Percentiles rank a stretch among this genome's conserved stretches.
These are phyloP conservation scores for Penicillium freii DNA, from an alignment of 2,329 filamentous ascomycete genomes.

Conservation along the genomic window DNA sequence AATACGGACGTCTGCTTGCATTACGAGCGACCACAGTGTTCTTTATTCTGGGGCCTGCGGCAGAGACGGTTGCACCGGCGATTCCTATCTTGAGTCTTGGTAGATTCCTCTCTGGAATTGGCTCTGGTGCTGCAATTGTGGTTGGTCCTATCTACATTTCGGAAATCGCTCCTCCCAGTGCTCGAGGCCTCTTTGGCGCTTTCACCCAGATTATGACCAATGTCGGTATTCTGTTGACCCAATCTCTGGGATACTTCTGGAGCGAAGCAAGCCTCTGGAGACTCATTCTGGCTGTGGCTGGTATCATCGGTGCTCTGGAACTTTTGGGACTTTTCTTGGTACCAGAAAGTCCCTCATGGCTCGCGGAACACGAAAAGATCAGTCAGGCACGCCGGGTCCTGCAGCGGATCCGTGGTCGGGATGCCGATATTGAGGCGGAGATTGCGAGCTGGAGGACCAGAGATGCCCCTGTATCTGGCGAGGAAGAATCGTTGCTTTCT, in stretches of 20 bases:
- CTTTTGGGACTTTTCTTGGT: constrained; percentile 69
- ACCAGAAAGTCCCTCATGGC: constrained; percentile 84
- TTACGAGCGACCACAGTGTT: constrained; percentile 76
- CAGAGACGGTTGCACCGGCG: constrained; percentile 69
- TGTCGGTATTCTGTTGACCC: constrained; percentile 78
- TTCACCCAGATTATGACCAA: constrained; percentile 94
- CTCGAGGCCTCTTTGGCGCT: constrained; percentile 73
- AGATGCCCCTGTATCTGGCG: constrained; percentile 43
- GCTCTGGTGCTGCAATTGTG: constrained; percentile 84
- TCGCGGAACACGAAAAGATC: constrained; percentile 64
- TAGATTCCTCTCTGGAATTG: constrained; percentile 75
- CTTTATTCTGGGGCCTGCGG: constrained; percentile 70
- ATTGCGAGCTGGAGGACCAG: constrained; percentile 57
- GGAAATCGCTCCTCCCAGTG: constrained; percentile 74
- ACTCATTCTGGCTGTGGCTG: constrained; percentile 73
- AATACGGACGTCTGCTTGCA: constrained; percentile 69
- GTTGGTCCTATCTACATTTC: constrained; percentile 94
- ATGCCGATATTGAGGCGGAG: constrained; percentile 71
- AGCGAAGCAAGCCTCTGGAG: constrained; percentile 80
- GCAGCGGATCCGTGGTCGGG: constrained; percentile 70
- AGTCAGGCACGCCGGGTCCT: constrained; percentile 65
- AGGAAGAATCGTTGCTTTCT: constrained; percentile 69
- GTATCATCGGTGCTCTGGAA: constrained; percentile 66
- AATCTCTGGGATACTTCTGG: constrained; percentile 82
- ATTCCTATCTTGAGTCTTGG: constrained; percentile 70